Base-by-base conservation (phyloP, 805 yeast genomes). In the Gaillardinia entomophila region DNA sequence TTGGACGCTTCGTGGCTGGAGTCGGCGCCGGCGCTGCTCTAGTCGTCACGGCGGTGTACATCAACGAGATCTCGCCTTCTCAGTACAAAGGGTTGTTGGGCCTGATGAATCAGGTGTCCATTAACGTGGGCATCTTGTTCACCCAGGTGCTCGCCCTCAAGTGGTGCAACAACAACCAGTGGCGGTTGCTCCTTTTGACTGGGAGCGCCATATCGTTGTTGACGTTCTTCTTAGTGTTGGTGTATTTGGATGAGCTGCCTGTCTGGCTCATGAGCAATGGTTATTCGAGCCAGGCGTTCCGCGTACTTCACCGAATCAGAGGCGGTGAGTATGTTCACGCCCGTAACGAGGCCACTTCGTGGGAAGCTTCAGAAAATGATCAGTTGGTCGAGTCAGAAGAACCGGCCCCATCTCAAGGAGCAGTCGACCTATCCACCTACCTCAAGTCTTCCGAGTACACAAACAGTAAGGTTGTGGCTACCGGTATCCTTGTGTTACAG, bases 11-110 rank as follows among this genome's bases (percentile, higher is more conserved):
- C 34, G 45, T 85, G 4, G 74, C 85, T 13, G 98, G 98, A 0
- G 30, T 87, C 2, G 95, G 84, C 2, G 94, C 96, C 6, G 98
- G 98, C 3, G 67, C 79, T 10, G 81, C 90, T 1, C 72, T 92
- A 36, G 97, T 92, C 3, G 77, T 84, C 12, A 82, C 88, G 0
- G 95, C 97, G 0, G 56, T 92, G 38, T 79, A 77, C 43, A 76
- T 92, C 46, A 82, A 79, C 51, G 95, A 88, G 57, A 71, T 88
- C 8, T 66, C 92, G 6, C 96, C 97, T 0, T 55, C 68, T 1
- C 64, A 64, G 3, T 58, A 73, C 39, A 74, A 82, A 30, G 97
- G 97, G 1, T 59, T 79, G 12, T 66, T 92, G 35, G 98, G 98
- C 1, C 74, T 95, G 12, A 79, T 86, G 84, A 84, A 83, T 41